Conservation (phyloP, 2,329 filamentous ascomycete species). For the Emmonsiellopsis sp. region DNA sequence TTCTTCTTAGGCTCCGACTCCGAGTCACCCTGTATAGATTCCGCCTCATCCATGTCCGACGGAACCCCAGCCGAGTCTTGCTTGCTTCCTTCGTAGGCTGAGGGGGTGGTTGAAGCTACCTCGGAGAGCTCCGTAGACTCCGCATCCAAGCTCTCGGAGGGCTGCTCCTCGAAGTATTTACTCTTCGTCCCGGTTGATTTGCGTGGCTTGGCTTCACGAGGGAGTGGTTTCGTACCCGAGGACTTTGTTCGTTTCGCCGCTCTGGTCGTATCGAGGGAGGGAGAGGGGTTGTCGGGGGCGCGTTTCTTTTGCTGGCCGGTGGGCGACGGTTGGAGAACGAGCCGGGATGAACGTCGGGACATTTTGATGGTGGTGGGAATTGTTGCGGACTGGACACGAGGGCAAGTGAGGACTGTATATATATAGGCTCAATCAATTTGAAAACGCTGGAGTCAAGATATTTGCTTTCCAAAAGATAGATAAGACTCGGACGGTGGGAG, state of each 20-base stretch:
- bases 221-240: slow-evolving; percentile 6
- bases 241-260: slow-evolving; percentile 9
- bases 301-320: slow-evolving; percentile 10
- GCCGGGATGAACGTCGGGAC: slow-evolving; percentile 30
- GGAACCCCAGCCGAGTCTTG: slow-evolving; percentile 45
- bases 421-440: background rate
- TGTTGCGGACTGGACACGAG: background rate
- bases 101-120: slow-evolving; percentile 20
- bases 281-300: slow-evolving; percentile 18
- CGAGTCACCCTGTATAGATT: slow-evolving; percentile 3
- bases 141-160: slow-evolving; percentile 23
- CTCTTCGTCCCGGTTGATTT: slow-evolving; percentile 40
- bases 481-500: no score
- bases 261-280: slow-evolving; percentile 18
- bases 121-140: slow-evolving; percentile 11
- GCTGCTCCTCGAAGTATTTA: slow-evolving; percentile 42
- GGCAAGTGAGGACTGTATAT: background rate
- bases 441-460: background rate
- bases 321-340: slow-evolving; percentile 24
- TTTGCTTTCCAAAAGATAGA: background rate
- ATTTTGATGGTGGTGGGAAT: slow-evolving; percentile 12
- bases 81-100: slow-evolving; percentile 22
- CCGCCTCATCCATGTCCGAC: slow-evolving; percentile 8
- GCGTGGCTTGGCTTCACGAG: slow-evolving; percentile 11
- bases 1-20: slow-evolving; percentile 14